Base-by-base conservation (phyloP, 1,284 basidiomycete species). In the Wallemia ichthyophaga region DNA sequence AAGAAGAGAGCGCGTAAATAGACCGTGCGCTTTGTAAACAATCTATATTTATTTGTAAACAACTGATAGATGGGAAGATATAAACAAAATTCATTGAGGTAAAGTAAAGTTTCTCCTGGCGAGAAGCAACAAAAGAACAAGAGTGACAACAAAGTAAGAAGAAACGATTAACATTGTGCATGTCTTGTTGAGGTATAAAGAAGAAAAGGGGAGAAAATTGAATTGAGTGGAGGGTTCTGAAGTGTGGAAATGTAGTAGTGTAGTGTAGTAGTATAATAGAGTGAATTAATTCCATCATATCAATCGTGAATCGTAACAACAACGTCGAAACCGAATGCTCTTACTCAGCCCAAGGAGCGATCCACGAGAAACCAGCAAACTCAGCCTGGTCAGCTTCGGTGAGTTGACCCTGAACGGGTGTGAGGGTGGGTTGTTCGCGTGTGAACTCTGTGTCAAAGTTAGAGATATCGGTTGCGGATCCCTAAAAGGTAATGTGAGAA, bases 391-490 rank as follows among this genome's bases (percentile, higher is more conserved):
- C 91, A 62, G 82, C 80, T 48, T 83, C 70, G n/a, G 85, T 85
- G 62, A 99, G 72, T 64, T 95, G 88, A 27, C 85, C 85, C 67
- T 98, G 91, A 26, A 99, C 94, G 7, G 94, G 94, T 1, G 94
- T 98, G 64, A 98, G 73, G 17, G 91, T 98, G 2, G 94, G 94
- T 68, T 95, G 86, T 70, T 99, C 94, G 62, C 78, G 76, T 53
- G 94, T 98, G 68, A 96, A 96, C 71, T 98, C 94, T 67, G 89
- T 82, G 71, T 95, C 88, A 72, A 96, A 94, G 73, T 92, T 87
- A 61, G 71, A 73, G 26, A 75, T 76, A 65, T 79, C 78, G 59
- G 72, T 71, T 3, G 73, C 69, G 28, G 69, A 71, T 26, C 67
- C 65, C 66, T 68, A 37, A 23, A n/a, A 27, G 23, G 7, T 56